These are phyloP conservation scores for Heterobasidion annosum DNA, from an alignment of 1,284 basidiomycete genomes.

Conservation along the genomic window DNA sequence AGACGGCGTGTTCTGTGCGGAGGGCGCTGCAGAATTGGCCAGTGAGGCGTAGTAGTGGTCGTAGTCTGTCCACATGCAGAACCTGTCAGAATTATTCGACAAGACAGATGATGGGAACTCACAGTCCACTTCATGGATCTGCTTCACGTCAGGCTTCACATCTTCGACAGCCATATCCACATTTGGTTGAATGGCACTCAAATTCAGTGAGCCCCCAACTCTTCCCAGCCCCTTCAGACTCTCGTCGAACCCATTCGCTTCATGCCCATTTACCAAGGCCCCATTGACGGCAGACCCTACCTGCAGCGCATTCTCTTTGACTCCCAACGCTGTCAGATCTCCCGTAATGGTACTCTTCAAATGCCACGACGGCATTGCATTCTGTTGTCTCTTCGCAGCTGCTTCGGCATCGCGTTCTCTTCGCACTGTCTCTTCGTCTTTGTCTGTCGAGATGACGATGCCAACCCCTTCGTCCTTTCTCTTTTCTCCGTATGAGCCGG, in stretches of 20 bases:
- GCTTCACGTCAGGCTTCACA: slow-evolving; percentile 45
- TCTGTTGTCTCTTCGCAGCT: slow-evolving; percentile 78
- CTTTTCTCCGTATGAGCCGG: slow-evolving; percentile 52
- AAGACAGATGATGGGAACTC: slow-evolving; percentile 18
- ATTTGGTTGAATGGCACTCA: slow-evolving; percentile 19
- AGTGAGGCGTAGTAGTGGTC: slow-evolving; percentile 74
- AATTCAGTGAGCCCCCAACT: slow-evolving; percentile 26
- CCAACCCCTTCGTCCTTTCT: slow-evolving; percentile 69
- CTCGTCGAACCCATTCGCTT: slow-evolving; percentile 33
- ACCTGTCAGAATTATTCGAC: neutral
- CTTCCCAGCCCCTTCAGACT: slow-evolving; percentile 57
- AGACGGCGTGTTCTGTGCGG: slow-evolving; percentile 46
- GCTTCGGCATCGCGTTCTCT: slow-evolving; percentile 63
- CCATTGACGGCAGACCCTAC: slow-evolving; percentile 20
- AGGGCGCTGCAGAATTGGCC: slow-evolving; percentile 49
- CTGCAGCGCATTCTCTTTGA: slow-evolving; percentile 50
- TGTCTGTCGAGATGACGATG: slow-evolving; percentile 75
- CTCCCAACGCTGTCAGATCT: slow-evolving; percentile 80
- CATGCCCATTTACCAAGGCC: slow-evolving; percentile 13
- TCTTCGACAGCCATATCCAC: slow-evolving; percentile 32
- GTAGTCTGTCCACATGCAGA: slow-evolving; percentile 40
- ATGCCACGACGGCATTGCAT: slow-evolving; percentile 90
- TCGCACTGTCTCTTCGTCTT: slow-evolving; percentile 63
- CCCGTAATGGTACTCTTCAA: slow-evolving; percentile 92
- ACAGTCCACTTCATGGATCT: slow-evolving; percentile 51